Base-by-base conservation (phyloP, 108 stramenopile species). In the Epipyxis sp. region DNA sequence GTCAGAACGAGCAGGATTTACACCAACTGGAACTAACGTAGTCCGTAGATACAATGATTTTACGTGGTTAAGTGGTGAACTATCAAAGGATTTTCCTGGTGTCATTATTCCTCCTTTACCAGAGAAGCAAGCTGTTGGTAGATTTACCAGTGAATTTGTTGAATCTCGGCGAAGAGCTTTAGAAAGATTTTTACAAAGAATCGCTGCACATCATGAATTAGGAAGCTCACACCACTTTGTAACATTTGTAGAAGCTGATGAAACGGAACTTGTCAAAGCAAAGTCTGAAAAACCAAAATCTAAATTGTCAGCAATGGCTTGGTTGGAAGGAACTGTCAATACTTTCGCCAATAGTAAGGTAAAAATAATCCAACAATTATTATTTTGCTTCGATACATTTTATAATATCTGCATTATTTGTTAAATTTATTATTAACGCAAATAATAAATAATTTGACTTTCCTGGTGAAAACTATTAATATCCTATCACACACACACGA, bases 51-150 rank as follows among this genome's bases (percentile, higher is more conserved):
- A 54, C 50, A 74, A 42, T 39, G 71, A 98, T 84, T 98, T 98
- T 83, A 82, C 93, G 40, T 98, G 97, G 97, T 87, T 98, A 37
- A 87, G 89, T 78, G 91, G 94, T 42, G 84, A 87, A n/a, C 86
- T 98, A 16, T 90, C 88, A 39, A 81, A 78, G 50, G 94, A 94
- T 81, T 86, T 90, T 29, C 92, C 95, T 13, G 97, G 97, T 16
- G 82, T 91, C 59, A 94, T 98, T 58, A 85, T 97, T 13, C 97
- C 97, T n/a, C 95, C 95, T 10, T 80, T 98, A 54, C 97, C 97
- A 0, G 97, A 97, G 69, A 98, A 98, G 81, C 90, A 95, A 76
- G 91, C 94, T 0, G 91, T 97, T 6, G 86, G 89, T 16, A 90
- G 95, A 41, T 96, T 96, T 79, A 86, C 87, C 58, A 88, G 93